Conservation (phyloP, 495 filamentous ascomycete species). For the Gamarada debralockiae region DNA sequence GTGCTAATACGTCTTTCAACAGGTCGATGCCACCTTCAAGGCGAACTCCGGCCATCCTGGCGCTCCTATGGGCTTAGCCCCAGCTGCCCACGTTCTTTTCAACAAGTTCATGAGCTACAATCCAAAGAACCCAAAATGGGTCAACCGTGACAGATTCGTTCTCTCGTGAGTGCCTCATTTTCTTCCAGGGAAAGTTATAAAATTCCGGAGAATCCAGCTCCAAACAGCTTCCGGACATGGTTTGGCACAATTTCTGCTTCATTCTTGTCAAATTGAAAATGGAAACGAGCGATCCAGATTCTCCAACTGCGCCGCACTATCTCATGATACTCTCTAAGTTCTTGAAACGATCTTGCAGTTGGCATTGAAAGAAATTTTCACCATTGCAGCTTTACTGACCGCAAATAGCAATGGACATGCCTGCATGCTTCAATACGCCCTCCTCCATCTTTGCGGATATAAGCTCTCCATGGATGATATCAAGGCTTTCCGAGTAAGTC, state of each 20-base stretch:
- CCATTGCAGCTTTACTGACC: conserved; percentile 3
- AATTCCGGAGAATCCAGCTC: no score
- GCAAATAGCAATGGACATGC: conserved; percentile 85
- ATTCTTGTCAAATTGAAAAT: no score
- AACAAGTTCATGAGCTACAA: conserved; percentile 99
- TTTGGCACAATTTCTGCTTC: no score
- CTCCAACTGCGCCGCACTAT: no score
- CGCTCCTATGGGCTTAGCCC: conserved; percentile 68
- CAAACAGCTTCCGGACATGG: no score
- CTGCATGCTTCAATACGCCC: conserved; percentile 98
- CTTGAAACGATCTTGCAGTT: no score
- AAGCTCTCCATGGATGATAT: conserved; percentile 80
- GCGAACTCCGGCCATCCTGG: conserved; percentile 98
- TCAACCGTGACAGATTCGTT: conserved; percentile 96
- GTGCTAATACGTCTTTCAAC: conserved; percentile 20
- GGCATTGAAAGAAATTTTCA: no score
- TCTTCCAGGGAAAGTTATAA: no score
- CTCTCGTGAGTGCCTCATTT: conserved; percentile 75
- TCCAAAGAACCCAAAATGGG: conserved; percentile 96
- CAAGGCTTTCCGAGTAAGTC: conserved; percentile 89
- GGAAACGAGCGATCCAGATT: no score
- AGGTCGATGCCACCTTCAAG: conserved; percentile 96
- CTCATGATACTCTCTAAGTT: no score
- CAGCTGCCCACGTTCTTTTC: conserved; percentile 93
- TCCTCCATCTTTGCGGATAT: conserved; percentile 97